Evolutionary conservation across 768 basidiomycete genomes (phyloP), one percentile per base, ranked within the genome.

Genomic region (Termitomyces sp.): DNA sequence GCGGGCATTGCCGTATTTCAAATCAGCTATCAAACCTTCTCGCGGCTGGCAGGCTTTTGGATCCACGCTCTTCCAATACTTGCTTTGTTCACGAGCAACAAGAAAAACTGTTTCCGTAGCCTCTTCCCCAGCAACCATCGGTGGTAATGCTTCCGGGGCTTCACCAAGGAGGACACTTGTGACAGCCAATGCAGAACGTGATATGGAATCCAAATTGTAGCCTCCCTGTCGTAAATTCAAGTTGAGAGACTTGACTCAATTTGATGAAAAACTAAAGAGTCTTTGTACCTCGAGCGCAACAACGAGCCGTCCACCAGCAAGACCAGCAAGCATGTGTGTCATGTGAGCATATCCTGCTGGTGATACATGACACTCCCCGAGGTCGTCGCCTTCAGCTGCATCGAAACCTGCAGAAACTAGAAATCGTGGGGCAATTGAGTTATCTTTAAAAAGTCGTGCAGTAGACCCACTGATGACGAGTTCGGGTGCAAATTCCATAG

Each of bases 351-450:
- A 99, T 5, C 95, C 97, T 18, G 86, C 82, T 0, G 97, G 97
- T 5, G 91, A 82, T 59, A 99, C 95, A 62, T 85, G 77, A 65
- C 95, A 98, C 73, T 88, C 89, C 36, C 97, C 97, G 4, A 99
- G 80, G 37, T 86, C 84, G 66, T 99, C 97, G 4, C 97, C 97
- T 29, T 81, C 82, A 0, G 97, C 97, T 9, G 97, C 97, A 66
- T 99, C 97, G 67, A 98, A 99, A 3, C 97, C 97, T 18, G 97
- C 94, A 8, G 96, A 98, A 66, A 99, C 97, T 99, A 56, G 16
- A 28, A 15, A 66, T 2, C 49, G 31, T 55, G 42, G 9, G 31
- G 41, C 13, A 20, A 34, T 20, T 60, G 20, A 60, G 50, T 41
- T 34, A 16, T 46, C 28, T 37, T 46, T 2, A 49, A 44, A 37